Percentiles rank a stretch among this genome's conserved stretches.
Conservation (phyloP, 2,329 filamentous ascomycete genomes). For the Dactylellina parvicollis region DNA sequence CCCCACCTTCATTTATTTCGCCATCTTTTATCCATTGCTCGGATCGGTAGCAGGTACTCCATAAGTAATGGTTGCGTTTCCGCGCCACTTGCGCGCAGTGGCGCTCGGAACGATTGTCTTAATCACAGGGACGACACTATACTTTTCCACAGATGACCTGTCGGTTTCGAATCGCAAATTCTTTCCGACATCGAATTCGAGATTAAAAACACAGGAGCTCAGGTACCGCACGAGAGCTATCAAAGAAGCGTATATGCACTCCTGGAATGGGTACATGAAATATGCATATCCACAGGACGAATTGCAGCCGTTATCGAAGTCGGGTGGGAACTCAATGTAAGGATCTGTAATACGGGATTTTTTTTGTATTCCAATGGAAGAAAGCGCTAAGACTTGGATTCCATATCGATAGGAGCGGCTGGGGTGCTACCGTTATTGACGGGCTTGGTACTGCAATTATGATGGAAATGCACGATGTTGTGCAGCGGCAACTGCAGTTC, state of each 20-base stretch:
- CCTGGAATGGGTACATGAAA: conserved; percentile 77
- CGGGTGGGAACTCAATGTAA: conserved; percentile 75
- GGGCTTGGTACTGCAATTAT: conserved; percentile 81
- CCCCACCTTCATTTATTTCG: too few species aligned
- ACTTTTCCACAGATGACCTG: too few species aligned
- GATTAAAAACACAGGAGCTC: not conserved
- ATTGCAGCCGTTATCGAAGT: conserved; percentile 74
- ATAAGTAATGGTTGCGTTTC: too few species aligned
- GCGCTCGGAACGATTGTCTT: too few species aligned
- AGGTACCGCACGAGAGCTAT: conserved; percentile 68
- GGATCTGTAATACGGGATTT: not conserved
- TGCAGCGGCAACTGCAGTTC: conserved; percentile 76
- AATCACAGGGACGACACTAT: too few species aligned
- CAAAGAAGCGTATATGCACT: conserved; percentile 74
- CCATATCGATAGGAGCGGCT: conserved; percentile 77
- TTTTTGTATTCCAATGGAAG: not conserved
- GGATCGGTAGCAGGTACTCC: too few species aligned
- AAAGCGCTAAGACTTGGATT: not conserved
- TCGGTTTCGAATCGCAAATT: too few species aligned
- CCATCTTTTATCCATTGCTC: too few species aligned
- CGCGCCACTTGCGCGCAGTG: too few species aligned
- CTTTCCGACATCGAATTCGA: too few species aligned
- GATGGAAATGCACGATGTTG: conserved; percentile 75
- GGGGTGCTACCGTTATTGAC: conserved; percentile 85
- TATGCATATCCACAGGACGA: conserved; percentile 83